Percentiles rank a stretch among this genome's conserved stretches.
Evolutionary conservation across 192 early-diverging fungal genomes (phyloP).

Genomic region (Oehlia diaphana): DNA sequence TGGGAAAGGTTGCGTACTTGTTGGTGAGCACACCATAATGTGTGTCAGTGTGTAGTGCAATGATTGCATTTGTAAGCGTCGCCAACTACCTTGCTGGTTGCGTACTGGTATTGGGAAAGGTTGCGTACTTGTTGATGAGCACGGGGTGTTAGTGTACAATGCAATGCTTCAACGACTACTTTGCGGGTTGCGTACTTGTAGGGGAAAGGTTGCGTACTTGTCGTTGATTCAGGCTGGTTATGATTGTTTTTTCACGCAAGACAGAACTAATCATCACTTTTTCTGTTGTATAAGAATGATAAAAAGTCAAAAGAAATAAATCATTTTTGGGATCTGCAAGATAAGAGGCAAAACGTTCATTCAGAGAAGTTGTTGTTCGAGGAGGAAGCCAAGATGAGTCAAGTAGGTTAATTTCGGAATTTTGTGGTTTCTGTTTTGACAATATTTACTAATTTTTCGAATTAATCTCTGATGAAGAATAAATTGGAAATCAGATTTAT

Average conservation of each 20-base stretch:
- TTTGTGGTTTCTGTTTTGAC: background rate
- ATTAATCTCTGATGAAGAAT: background rate
- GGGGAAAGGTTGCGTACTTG: background rate
- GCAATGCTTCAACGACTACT: background rate
- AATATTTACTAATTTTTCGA: background rate
- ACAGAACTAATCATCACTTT: background rate
- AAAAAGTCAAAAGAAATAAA: conserved; percentile 11
- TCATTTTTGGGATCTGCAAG: conserved; percentile 6
- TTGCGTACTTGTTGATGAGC: conserved; percentile 7
- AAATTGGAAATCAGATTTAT: background rate
- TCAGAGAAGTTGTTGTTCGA: background rate
- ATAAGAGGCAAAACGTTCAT: background rate
- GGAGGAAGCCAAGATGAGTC: background rate
- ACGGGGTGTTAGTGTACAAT: background rate
- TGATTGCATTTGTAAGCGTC: background rate
- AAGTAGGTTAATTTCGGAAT: background rate
- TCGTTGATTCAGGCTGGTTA: background rate
- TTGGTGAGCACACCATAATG: background rate
- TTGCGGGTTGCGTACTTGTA: background rate
- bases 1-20: background rate
- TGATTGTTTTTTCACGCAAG: background rate
- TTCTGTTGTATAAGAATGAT: background rate
- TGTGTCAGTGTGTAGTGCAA: no score
- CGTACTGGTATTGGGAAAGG: background rate
- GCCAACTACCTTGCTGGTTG: background rate